Evolutionary conservation across 306 rosid genomes (phyloP), one percentile per base, ranked within the genome.

Genomic region (Hippophae gyantsensis): DNA sequence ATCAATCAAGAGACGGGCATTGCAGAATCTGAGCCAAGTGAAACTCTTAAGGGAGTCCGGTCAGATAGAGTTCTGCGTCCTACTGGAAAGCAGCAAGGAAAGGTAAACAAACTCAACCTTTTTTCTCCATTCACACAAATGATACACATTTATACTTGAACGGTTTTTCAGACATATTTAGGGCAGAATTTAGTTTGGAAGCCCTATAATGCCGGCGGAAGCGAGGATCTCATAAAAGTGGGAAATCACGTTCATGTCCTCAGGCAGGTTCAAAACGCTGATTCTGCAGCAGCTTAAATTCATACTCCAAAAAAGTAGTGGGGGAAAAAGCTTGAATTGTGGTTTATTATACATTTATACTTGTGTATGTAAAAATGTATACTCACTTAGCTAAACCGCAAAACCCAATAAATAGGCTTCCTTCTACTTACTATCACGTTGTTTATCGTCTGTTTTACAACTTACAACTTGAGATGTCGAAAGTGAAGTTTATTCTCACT

Each of bases 141-240:
- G 60, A 66, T 53, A 25, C 10, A 57, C 23, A 10, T 13, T 5
- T 14, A 38, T 53, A 50, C 27, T 32, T 53, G 44, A 64, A 8
- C 65, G 68, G 59, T 68, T 75, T 53, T 49, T 59, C 85, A 90
- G 97, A 18, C 83, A 38, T 90, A 79, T 84, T 81, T 90, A 51
- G 97, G 97, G 72, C 94, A 82, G 79, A 74, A 90, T 75, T 10
- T 90, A 66, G 79, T 87, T 11, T 90, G 90, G 82, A 79, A 69
- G 62, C 83, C 79, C 65, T 61, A 51, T 61, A 51, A 42, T 48
- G 54, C 56, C 10, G 64, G 67, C 57, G 79, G 70, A 64, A 81
- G 74, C 52, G 95, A 76, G 50, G 79, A 79, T 42, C 23, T 57
- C 43, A 53, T 84, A 25, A 26, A 74, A 52, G 74, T 90, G 12